phyloP scores from a whole-genome alignment of 2,329 filamentous ascomycete genomes.

The Passalora sequoiae region DNA sequence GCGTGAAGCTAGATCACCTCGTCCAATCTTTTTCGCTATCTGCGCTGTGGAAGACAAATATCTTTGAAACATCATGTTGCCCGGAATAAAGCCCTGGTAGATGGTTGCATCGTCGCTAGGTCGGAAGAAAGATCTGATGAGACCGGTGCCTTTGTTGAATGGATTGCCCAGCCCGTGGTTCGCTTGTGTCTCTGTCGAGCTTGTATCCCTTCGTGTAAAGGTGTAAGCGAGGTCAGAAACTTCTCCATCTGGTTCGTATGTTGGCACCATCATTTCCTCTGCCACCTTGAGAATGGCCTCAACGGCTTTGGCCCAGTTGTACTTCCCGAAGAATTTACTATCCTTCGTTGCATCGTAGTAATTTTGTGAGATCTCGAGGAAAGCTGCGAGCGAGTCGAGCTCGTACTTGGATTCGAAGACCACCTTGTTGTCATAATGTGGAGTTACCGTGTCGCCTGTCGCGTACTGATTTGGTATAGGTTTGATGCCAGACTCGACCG shows the following conservation, averaged over 20 bases:
- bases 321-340: slow-evolving; percentile 44
- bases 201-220: slow-evolving; percentile 41
- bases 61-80: slow-evolving; percentile 67
- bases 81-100: slow-evolving; percentile 46
- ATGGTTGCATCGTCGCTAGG: slow-evolving; percentile 49
- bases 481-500: slow-evolving; percentile 42
- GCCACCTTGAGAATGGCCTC: slow-evolving; percentile 43
- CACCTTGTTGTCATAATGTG: slow-evolving; percentile 39
- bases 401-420: slow-evolving; percentile 54
- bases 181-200: slow-evolving; percentile 45
- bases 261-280: slow-evolving; percentile 44
- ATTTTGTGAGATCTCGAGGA: slow-evolving; percentile 46
- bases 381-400: slow-evolving; percentile 49
- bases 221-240: slow-evolving; percentile 44
- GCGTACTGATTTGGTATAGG: slow-evolving; percentile 38
- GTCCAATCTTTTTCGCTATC: slow-evolving; percentile 51
- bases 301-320: slow-evolving; percentile 45
- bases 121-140: slow-evolving; percentile 48
- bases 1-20: slow-evolving; percentile 45
- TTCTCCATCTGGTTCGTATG: slow-evolving; percentile 44
- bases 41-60: slow-evolving; percentile 53
- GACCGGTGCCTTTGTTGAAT: slow-evolving; percentile 44
- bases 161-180: slow-evolving; percentile 53
- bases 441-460: slow-evolving; percentile 40
- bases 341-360: slow-evolving; percentile 50